These are phyloP conservation scores for Solanum boliviense DNA, from an alignment of 257 asterid species.

Conservation along the genomic window DNA sequence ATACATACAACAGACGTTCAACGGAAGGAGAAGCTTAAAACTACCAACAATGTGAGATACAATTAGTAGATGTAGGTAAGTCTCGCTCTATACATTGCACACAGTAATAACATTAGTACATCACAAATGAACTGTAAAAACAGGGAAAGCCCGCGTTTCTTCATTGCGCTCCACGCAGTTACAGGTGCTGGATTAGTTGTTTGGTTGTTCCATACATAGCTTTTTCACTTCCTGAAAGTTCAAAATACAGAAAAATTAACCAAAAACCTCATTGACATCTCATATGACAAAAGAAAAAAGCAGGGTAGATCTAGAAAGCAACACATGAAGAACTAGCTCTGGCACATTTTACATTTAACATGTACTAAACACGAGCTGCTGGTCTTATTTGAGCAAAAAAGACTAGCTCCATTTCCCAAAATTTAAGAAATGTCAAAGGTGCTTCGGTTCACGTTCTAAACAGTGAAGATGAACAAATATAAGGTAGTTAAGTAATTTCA, in stretches of 20 bases:
- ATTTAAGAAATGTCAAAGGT: background rate
- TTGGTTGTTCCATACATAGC: background rate
- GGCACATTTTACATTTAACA: background rate
- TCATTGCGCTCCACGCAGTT: background rate
- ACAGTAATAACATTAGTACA: background rate
- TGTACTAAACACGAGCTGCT: background rate
- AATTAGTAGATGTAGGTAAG: background rate
- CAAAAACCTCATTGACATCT: background rate
- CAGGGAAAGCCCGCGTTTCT: background rate
- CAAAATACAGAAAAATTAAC: background rate
- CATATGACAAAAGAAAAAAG: background rate
- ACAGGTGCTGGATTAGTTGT: background rate
- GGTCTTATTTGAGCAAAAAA: background rate
- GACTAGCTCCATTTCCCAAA: background rate
- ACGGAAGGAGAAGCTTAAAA: background rate
- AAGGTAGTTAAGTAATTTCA: background rate
- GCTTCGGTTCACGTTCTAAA: background rate
- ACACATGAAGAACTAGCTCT: background rate
- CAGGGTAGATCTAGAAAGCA: background rate
- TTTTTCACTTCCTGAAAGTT: background rate
- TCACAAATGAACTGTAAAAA: background rate
- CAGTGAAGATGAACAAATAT: background rate
- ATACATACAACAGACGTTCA: background rate
- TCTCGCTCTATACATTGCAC: background rate
- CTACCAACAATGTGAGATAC: background rate